These are phyloP conservation scores for Eucalyptus cladocalyx DNA, from an alignment of 345 rosid genomes.

Conservation along the genomic window DNA sequence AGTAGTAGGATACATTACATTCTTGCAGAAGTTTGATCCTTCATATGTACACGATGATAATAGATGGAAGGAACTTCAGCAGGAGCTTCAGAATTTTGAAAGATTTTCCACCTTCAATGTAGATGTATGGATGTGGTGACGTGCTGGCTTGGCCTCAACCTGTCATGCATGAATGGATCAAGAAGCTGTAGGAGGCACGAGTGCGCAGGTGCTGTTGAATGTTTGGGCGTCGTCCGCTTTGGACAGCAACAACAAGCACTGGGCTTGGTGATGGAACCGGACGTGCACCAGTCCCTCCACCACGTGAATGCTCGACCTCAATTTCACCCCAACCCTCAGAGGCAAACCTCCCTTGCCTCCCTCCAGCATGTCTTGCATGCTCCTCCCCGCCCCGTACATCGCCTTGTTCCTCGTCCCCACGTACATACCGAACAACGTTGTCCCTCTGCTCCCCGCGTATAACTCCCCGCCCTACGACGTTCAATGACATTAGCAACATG, in stretches of 20 bases:
- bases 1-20: neutral
- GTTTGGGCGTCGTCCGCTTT: neutral
- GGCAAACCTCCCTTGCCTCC: conserved; percentile 56
- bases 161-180: neutral
- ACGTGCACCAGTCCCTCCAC: conserved; percentile 52
- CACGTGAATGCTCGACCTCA: conserved; percentile 36
- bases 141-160: neutral
- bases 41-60: neutral
- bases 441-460: conserved; percentile 29
- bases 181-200: neutral
- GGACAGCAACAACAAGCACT: conserved; percentile 37
- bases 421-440: conserved; percentile 21
- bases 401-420: conserved; percentile 56
- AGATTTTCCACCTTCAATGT: neutral
- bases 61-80: neutral
- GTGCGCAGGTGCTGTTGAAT: neutral
- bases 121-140: neutral
- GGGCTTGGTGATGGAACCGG: conserved; percentile 28
- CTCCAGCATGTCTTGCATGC: conserved; percentile 65
- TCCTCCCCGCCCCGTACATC: conserved; percentile 84
- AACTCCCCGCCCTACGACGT: conserved; percentile 33
- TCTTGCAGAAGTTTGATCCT: neutral
- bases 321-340: conserved; percentile 17
- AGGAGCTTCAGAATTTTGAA: neutral
- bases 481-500: neutral